Evolutionary conservation across 345 rosid species (phyloP), one percentile per base, ranked within the genome.

Genomic region (Rhizophora apiculata): DNA sequence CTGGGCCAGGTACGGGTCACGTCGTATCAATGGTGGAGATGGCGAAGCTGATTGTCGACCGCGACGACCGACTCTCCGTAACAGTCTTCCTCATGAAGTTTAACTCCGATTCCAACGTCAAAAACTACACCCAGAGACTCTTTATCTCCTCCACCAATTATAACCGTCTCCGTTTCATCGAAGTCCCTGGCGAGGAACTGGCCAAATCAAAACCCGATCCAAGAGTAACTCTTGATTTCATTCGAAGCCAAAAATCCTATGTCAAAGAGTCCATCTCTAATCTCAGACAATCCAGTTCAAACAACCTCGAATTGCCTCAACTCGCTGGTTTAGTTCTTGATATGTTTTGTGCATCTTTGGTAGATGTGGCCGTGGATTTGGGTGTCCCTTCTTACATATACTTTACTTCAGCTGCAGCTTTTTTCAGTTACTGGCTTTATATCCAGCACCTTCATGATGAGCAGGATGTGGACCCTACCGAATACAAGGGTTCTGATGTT

Each of bases 271-370:
- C 60, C 13, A 31, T 65, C 43, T 15, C 31, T 49, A 65, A 2
- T 8, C 68, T 76, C 6, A 26, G 10, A 24, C 8, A 53, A 22
- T 52, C 71, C 15, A 26, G 54, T 5, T 62, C 49, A 18, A 61
- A 39, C 15, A 39, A 22, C 43, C 52, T 36, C 43, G 79, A 70
- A 51, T 66, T 83, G 1, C 68, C 86, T 6, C 46, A 7, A 21
- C 73, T 88, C 2, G 89, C 83, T 10, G 86, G 88, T 26, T 49
- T 89, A 60, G 53, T 87, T 39, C 60, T 85, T 18, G 95, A 84
- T 73, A 71, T 89, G 87, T 84, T 85, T 46, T 85, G 85, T 70
- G 82, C 75, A 0, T 10, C 68, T 4, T 77, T 87, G 84, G 80
- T 84, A 2, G 92, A 89, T 10, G 77, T 82, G 4, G 92, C 88